Percentiles rank a stretch among this genome's conserved stretches.
Conservation (phyloP, 768 basidiomycete genomes). For the Lactarius trivialis region DNA sequence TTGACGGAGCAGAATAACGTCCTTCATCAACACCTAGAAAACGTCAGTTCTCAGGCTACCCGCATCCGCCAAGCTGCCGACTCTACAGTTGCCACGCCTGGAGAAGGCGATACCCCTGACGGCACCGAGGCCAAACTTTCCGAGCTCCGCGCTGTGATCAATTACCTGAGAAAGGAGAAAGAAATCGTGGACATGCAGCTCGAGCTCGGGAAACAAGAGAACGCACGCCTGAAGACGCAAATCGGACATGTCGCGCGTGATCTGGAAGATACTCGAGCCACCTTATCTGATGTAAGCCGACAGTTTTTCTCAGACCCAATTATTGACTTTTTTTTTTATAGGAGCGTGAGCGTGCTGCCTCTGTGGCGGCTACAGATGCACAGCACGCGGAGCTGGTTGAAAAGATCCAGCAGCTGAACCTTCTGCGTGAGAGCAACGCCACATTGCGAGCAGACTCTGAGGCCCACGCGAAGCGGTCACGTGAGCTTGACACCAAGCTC, state of each 20-base stretch:
- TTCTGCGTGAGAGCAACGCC: constrained; percentile 83
- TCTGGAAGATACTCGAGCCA: constrained; percentile 62
- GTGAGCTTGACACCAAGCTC: constrained; percentile 60
- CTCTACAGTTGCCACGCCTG: constrained; percentile 34
- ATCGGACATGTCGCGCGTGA: constrained; percentile 65
- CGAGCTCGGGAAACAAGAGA: constrained; percentile 76
- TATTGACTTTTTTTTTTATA: constrained; percentile 26
- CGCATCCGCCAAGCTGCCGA: constrained; percentile 70
- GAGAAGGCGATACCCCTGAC: constrained; percentile 41
- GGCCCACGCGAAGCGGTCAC: constrained; percentile 57
- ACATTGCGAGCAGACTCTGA: constrained; percentile 76
- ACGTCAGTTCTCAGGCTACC: constrained; percentile 73
- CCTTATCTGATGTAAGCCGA: constrained; percentile 58
- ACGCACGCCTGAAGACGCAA: constrained; percentile 62
- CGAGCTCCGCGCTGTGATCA: constrained; percentile 71
- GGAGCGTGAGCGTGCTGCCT: constrained; percentile 77
- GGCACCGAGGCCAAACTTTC: constrained; percentile 59
- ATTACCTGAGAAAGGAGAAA: constrained; percentile 84
- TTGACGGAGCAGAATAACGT: constrained; percentile 67
- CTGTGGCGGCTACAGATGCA: constrained; percentile 61
- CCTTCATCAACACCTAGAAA: constrained; percentile 79
- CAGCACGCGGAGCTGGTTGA: constrained; percentile 83
- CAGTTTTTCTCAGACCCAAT: constrained; percentile 2
- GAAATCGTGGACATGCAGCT: constrained; percentile 86
- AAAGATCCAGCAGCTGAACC: constrained; percentile 79